Conservation (phyloP, 2,329 filamentous ascomycete genomes). For the Aureobasidium subglaciale region DNA sequence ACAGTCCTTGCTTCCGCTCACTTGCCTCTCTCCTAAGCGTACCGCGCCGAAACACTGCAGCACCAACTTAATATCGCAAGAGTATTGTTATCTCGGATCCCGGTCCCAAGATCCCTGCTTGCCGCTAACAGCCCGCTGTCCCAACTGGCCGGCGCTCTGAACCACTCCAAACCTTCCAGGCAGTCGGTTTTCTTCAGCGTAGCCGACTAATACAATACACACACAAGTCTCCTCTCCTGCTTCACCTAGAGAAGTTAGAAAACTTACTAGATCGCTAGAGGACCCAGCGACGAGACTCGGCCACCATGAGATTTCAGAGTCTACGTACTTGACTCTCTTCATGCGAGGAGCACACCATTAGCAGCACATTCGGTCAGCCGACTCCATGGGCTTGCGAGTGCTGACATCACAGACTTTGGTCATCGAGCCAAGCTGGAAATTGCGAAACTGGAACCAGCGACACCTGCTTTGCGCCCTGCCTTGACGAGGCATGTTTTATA, state of each 20-base stretch:
- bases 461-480: conserved; percentile 9
- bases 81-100: conserved; percentile 10
- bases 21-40: background rate
- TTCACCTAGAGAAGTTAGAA: background rate
- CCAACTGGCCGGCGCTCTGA: conserved; percentile 13
- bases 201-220: conserved; percentile 10
- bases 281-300: background rate
- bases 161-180: conserved; percentile 13
- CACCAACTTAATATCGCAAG: conserved; percentile 5
- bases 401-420: conserved; percentile 12
- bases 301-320: background rate
- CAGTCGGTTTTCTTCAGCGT: conserved; percentile 12
- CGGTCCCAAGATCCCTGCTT: conserved; percentile 15
- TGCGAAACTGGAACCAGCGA: conserved; percentile 9
- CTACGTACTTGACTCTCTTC: background rate
- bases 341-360: conserved; percentile 13
- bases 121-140: conserved; percentile 14
- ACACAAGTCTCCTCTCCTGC: background rate
- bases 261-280: background rate
- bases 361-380: conserved; percentile 11
- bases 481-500: background rate
- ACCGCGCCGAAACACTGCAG: background rate
- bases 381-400: conserved; percentile 8
- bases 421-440: background rate
- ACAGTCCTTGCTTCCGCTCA: background rate